Conservation (phyloP, 73 alveolate genomes). For the Tetrahymena elliotti region DNA sequence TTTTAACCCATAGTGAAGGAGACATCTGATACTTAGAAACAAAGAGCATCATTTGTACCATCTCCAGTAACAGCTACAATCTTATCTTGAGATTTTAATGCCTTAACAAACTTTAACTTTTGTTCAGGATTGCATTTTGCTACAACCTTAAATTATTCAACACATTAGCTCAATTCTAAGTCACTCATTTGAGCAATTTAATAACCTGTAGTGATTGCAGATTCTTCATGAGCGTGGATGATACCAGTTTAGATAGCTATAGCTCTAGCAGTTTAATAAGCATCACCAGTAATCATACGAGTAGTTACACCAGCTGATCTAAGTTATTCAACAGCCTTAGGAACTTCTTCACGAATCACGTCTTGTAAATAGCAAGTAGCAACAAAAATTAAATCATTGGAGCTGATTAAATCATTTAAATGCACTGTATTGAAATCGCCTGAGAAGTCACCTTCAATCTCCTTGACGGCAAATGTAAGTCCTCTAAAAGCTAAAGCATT, state of each 20-base stretch:
- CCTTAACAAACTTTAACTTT: conserved; percentile 71
- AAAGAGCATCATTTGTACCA: conserved; percentile 95
- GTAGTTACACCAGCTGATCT: conserved; percentile 80
- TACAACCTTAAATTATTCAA: conserved; percentile 59
- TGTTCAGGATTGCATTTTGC: conserved; percentile 83
- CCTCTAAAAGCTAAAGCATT: background rate
- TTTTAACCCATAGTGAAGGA: conserved; percentile 91
- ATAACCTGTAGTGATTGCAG: background rate
- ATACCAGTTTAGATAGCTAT: conserved; percentile 80
- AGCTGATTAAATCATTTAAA: background rate
- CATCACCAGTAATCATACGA: conserved; percentile 90
- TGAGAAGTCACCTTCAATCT: background rate
- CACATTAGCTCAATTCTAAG: conserved; percentile 55
- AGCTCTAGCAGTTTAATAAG: conserved; percentile 72
- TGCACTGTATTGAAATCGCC: background rate
- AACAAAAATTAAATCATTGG: conserved; percentile 48
- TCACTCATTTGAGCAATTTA: background rate
- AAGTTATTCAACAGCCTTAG: conserved; percentile 61
- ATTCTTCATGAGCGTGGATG: conserved; percentile 40
- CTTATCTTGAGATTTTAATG: conserved; percentile 54
- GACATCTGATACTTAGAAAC: conserved; percentile 86
- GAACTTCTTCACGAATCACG: conserved; percentile 76
- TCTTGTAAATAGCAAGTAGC: conserved; percentile 71
- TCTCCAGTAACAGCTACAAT: conserved; percentile 95
- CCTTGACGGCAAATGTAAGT: background rate